These are phyloP conservation scores for Guadua angustifolia DNA, from an alignment of 176 grass and related monocot species.

Conservation along the genomic window DNA sequence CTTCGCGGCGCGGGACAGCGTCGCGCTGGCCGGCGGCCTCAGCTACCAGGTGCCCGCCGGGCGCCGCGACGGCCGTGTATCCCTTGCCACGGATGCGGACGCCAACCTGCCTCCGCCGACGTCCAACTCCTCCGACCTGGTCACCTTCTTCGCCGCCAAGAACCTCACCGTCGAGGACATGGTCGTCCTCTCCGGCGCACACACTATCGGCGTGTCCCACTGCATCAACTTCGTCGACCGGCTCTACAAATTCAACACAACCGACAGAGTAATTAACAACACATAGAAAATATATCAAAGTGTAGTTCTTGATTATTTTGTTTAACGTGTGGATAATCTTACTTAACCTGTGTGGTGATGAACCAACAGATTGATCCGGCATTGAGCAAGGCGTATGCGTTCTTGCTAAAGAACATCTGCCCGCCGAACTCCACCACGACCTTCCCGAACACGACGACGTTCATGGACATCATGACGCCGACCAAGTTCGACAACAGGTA, in stretches of 20 bases:
- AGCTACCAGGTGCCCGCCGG: constrained; percentile 51
- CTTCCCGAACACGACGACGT: constrained; percentile 42
- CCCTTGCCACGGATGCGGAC: background rate
- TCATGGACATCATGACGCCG: constrained; percentile 63
- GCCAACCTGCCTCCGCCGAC: constrained; percentile 41
- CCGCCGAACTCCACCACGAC: constrained; percentile 44
- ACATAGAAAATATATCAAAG: background rate
- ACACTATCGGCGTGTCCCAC: constrained; percentile 62
- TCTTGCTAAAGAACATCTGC: constrained; percentile 55
- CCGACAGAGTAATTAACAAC: constrained; percentile 23
- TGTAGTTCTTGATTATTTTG: too few relatives aligned
- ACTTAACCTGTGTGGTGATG: background rate
- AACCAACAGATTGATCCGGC: constrained; percentile 45
- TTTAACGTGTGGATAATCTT: too few relatives aligned
- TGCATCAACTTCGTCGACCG: constrained; percentile 42
- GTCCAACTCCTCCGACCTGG: constrained; percentile 39
- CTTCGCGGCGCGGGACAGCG: constrained; percentile 63
- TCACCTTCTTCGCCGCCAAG: constrained; percentile 44
- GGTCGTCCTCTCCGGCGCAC: constrained; percentile 64
- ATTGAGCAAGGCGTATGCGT: constrained; percentile 63
- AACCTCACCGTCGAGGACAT: constrained; percentile 62
- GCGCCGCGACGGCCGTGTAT: constrained; percentile 53
- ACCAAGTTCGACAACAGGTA: constrained; percentile 64
- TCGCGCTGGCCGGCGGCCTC: constrained; percentile 37
- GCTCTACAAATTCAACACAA: constrained; percentile 55